Conservation (phyloP, 1,139 yeast species). For the Scheffersomyces segobiensis region DNA sequence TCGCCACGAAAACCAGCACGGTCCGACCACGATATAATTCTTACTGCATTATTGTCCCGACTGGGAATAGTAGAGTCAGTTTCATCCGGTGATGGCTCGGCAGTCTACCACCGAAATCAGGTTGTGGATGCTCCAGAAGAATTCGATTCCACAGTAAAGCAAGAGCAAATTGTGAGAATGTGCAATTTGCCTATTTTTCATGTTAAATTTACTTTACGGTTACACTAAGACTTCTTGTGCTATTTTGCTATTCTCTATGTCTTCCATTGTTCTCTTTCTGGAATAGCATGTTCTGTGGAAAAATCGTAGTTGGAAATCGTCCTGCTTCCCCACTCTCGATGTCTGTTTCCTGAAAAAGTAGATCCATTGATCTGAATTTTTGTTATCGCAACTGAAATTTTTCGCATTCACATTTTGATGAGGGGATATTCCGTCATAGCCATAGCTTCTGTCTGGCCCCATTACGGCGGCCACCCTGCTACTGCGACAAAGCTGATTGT, state of each 20-base stretch:
- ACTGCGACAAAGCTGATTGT: not conserved
- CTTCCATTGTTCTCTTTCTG: not conserved
- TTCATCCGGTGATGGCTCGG: not conserved
- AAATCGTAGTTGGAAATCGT: no score
- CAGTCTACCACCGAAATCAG: not conserved
- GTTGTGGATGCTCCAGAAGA: not conserved
- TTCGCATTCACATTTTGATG: not conserved
- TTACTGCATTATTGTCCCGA: not conserved
- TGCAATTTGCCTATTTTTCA: no score
- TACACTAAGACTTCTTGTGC: no score
- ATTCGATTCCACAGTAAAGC: not conserved
- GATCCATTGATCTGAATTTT: not conserved
- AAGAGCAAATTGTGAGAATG: no score
- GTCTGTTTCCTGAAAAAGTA: not conserved
- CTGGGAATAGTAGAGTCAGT: not conserved
- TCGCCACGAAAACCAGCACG: no score
- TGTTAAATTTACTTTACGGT: no score
- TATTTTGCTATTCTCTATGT: no score
- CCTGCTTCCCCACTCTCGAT: not conserved
- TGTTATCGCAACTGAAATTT: not conserved
- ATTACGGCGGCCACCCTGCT: not conserved
- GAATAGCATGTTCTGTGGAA: not conserved
- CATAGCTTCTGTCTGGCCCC: not conserved
- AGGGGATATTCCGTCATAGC: not conserved
- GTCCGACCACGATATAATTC: not conserved